A percentile compares a stretch with the other conserved stretches of the same genome.
phyloP scores from a whole-genome alignment of 306 rosid species.

The Chamaecrista fasciculata region DNA sequence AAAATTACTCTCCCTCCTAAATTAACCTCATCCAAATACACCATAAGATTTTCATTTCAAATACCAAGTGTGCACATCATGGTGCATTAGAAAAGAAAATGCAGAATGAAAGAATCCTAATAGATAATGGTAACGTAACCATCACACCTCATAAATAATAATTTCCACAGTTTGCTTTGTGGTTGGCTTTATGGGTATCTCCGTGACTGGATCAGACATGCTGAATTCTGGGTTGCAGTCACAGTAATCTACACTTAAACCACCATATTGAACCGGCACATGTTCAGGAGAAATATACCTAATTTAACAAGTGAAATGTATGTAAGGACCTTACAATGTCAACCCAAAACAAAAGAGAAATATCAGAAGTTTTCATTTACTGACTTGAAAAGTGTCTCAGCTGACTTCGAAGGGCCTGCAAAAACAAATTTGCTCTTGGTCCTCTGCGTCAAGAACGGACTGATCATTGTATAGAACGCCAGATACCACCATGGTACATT shows the following conservation, averaged over 20 bases:
- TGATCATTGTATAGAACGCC: constrained; percentile 48
- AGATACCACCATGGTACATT: constrained; percentile 56
- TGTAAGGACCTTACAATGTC: neutral
- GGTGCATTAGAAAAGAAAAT: neutral
- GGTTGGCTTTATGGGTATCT: constrained; percentile 62
- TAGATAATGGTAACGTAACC: constrained; percentile 2
- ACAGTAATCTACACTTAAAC: constrained; percentile 84
- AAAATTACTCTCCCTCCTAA: too few relatives aligned
- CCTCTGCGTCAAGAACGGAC: constrained; percentile 51
- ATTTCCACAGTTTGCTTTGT: constrained; percentile 95
- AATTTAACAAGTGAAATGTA: constrained; percentile 11
- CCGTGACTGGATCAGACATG: constrained; percentile 57
- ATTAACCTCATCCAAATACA: too few relatives aligned
- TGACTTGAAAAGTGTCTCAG: constrained; percentile 65
- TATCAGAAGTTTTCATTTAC: constrained; percentile 21
- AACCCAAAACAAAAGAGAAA: constrained; percentile 4
- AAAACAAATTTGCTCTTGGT: constrained; percentile 54
- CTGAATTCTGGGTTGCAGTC: constrained; percentile 93
- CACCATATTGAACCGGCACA: constrained; percentile 89
- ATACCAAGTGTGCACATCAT: constrained; percentile 11
- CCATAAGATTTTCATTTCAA: constrained; percentile 18
- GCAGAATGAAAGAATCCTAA: constrained; percentile 2
- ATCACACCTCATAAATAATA: constrained; percentile 80
- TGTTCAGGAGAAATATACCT: constrained; percentile 87
- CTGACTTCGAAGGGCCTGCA: constrained; percentile 46